Percentiles rank a stretch among this genome's conserved stretches.
phyloP scores from a whole-genome alignment of 306 rosid genomes.

The Cotoneaster glaucophyllus region DNA sequence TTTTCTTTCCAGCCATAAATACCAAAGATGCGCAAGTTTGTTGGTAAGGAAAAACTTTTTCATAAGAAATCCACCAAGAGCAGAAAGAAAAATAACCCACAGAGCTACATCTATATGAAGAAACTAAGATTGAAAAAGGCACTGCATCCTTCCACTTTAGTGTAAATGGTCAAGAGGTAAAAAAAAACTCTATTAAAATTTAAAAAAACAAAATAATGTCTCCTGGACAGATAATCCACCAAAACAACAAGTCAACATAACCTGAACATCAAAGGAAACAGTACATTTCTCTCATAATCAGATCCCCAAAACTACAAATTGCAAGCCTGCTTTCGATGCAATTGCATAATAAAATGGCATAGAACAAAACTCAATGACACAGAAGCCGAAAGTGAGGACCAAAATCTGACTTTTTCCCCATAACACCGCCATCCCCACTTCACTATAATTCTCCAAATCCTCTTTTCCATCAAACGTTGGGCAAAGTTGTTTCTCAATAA shows the following conservation, averaged over 20 bases:
- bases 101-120: neutral
- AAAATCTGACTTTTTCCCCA: neutral
- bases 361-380: neutral
- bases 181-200: neutral
- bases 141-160: neutral
- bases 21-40: neutral
- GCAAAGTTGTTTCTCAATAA: neutral
- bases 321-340: neutral
- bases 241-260: neutral
- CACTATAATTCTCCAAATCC: neutral
- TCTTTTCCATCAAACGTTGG: neutral
- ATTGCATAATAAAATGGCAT: neutral
- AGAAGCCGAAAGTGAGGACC: neutral
- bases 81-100: too few relatives aligned
- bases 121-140: neutral
- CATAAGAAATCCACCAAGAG: neutral
- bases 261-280: neutral
- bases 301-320: neutral
- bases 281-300: neutral
- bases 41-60: neutral
- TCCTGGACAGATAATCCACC: neutral
- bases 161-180: too few relatives aligned
- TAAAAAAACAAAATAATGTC: neutral
- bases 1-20: neutral
- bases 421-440: neutral